Conservation (phyloP, 2,329 filamentous ascomycete genomes). For the Didymella segeticola region DNA sequence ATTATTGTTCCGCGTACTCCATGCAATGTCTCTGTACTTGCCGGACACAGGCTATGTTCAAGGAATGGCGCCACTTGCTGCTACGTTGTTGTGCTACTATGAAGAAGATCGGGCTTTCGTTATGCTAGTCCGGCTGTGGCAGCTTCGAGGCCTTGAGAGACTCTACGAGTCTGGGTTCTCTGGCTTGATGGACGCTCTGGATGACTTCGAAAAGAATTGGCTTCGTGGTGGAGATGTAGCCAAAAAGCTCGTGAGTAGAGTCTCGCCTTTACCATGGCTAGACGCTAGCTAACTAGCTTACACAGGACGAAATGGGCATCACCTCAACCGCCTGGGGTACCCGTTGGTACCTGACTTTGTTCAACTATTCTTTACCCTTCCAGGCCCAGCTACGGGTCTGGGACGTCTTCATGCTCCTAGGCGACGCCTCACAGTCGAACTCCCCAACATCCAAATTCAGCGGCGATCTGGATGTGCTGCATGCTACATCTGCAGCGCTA, state of each 20-base stretch:
- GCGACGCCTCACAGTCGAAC: constrained; percentile 66
- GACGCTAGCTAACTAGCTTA: constrained; percentile 25
- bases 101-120: constrained; percentile 94
- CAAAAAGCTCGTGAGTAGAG: constrained; percentile 71
- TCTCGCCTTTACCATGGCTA: constrained; percentile 2
- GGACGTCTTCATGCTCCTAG: constrained; percentile 97
- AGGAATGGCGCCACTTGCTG: constrained; percentile 93
- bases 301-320: constrained; percentile 76
- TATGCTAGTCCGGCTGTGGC: constrained; percentile 96
- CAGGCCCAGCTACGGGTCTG: constrained; percentile 92
- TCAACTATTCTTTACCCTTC: constrained; percentile 96
- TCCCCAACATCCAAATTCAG: constrained; percentile 49
- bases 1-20: constrained; percentile 88
- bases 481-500: constrained; percentile 86
- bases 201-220: constrained; percentile 87
- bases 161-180: constrained; percentile 85
- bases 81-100: constrained; percentile 93
- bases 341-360: constrained; percentile 95
- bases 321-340: constrained; percentile 93
- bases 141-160: constrained; percentile 81
- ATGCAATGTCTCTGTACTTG: constrained; percentile 89
- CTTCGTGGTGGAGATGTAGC: constrained; percentile 78
- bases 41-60: constrained; percentile 94
- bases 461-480: constrained; percentile 81
- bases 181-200: constrained; percentile 83